Base-by-base conservation (phyloP, 441 rosid genomes). In the Gossypium aridum region DNA sequence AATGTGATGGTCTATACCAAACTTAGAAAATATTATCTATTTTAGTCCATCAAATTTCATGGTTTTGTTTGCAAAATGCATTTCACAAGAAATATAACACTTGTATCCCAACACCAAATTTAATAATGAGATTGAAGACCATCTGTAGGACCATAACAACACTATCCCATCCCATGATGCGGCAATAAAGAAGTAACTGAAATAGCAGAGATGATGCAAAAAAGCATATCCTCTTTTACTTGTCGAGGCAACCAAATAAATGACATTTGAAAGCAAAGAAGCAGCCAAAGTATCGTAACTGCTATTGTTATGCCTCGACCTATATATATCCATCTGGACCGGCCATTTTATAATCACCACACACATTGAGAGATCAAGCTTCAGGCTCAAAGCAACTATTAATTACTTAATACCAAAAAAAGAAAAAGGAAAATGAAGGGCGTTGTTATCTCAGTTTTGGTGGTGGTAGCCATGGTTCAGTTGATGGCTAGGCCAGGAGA, bases 401-500 rank as follows among this genome's bases (percentile, higher is more conserved):
- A 7, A 37, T 37, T 37, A 37, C 43, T 37, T 37, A 7, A 37
- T 37, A 37, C 43, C 43, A 0, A 37, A 37, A 37, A 7, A 37
- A 37, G 43, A 37, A 37, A 1, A 7, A 37, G 2, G 2, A 37
- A 37, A 37, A 37, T 75, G 79, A 79, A 82, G 64, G 74, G 71
- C 10, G 39, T 25, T 16, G 28, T 71, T 12, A 7, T 74, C 53
- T 37, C 74, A 17, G 28, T 54, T 66, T 22, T 75, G 26, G 74
- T 49, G n/a, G 68, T 31, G 16, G 3, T 74, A 0, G 81, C 77
- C 17, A 22, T 75, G 76, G 70, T 71, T 7, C 78, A 71, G 4
- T 22, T 74, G 63, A 49, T 56, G 82, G 78, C 9, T 2, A 80
- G 20, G 51, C 78, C 77, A 3, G 73, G 64, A 20, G 9, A 72